These are phyloP conservation scores for Diplosphaera chodatii DNA, from an alignment of 139 green algal species.

Conservation along the genomic window DNA sequence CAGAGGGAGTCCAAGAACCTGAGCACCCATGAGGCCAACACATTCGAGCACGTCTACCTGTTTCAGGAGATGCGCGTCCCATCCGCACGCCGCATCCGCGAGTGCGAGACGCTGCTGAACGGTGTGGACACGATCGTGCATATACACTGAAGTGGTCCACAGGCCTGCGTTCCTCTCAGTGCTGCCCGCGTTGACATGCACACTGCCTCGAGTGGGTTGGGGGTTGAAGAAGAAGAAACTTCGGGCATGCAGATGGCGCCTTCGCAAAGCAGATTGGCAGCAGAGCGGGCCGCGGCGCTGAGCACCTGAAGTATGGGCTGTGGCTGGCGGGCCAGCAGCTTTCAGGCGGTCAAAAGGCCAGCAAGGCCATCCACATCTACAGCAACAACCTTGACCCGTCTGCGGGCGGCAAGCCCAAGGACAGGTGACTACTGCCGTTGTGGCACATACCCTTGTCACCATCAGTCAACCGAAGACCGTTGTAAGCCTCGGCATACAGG, in stretches of 20 bases:
- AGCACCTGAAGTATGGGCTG: slow-evolving; percentile 15
- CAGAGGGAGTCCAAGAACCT: slow-evolving; percentile 11
- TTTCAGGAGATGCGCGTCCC: slow-evolving; percentile 18
- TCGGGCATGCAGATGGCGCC: background rate
- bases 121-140: background rate
- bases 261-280: slow-evolving; percentile 16
- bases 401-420: background rate
- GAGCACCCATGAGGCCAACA: slow-evolving; percentile 1
- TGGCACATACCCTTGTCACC: too few relatives aligned
- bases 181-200: too few relatives aligned
- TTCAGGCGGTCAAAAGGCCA: background rate
- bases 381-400: slow-evolving; percentile 13
- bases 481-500: too few relatives aligned
- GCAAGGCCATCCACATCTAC: slow-evolving; percentile 19
- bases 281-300: slow-evolving; percentile 7
- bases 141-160: too few relatives aligned
- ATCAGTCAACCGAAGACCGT: too few relatives aligned
- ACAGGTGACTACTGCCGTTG: background rate
- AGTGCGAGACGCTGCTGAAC: background rate
- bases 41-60: slow-evolving; percentile 9
- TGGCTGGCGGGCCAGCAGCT: slow-evolving; percentile 11
- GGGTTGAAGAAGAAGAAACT: too few relatives aligned
- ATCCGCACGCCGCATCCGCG: slow-evolving; percentile 13
- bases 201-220: too few relatives aligned
- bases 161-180: too few relatives aligned